These are phyloP conservation scores for Xylariaceae sp. DNA, from an alignment of 2,329 filamentous ascomycete genomes.

Conservation along the genomic window DNA sequence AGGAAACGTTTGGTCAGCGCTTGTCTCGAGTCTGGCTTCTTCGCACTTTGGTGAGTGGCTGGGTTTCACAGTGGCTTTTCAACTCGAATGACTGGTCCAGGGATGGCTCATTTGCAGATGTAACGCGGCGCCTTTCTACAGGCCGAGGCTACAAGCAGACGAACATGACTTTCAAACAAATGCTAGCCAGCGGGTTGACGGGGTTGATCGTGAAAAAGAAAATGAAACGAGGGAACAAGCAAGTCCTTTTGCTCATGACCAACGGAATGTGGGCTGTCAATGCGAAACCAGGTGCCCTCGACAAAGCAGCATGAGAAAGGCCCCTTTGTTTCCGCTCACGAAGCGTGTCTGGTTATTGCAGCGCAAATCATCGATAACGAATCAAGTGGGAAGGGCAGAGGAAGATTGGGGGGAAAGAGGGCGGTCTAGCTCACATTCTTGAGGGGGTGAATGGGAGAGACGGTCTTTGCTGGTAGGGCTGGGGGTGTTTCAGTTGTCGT, in stretches of 20 bases:
- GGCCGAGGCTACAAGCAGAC: conserved; percentile 10
- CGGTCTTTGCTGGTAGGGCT: neutral
- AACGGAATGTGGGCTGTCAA: conserved; percentile 7
- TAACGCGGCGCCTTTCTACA: conserved; percentile 16
- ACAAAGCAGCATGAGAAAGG: conserved; percentile 5
- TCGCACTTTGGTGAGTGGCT: conserved; percentile 20
- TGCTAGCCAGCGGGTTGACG: conserved; percentile 2
- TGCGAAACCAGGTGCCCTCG: conserved; percentile 6
- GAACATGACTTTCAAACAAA: conserved; percentile 4
- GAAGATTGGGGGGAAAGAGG: neutral
- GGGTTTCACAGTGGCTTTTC: conserved; percentile 7
- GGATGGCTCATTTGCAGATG: conserved; percentile 4
- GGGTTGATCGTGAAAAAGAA: neutral
- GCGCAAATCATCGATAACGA: neutral
- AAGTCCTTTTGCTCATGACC: conserved; percentile 4
- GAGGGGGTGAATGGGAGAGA: conserved; percentile 5
- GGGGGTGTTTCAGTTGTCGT: neutral
- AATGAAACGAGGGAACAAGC: neutral
- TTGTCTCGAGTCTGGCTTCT: conserved; percentile 10
- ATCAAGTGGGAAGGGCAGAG: neutral
- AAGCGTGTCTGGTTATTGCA: neutral
- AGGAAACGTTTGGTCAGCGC: conserved; percentile 32
- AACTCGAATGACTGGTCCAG: neutral
- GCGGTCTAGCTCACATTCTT: conserved; percentile 4
- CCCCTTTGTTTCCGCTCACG: conserved; percentile 1